These are phyloP conservation scores for Globisporangium camurandrum DNA, from an alignment of 352 stramenopile species.

Conservation along the genomic window DNA sequence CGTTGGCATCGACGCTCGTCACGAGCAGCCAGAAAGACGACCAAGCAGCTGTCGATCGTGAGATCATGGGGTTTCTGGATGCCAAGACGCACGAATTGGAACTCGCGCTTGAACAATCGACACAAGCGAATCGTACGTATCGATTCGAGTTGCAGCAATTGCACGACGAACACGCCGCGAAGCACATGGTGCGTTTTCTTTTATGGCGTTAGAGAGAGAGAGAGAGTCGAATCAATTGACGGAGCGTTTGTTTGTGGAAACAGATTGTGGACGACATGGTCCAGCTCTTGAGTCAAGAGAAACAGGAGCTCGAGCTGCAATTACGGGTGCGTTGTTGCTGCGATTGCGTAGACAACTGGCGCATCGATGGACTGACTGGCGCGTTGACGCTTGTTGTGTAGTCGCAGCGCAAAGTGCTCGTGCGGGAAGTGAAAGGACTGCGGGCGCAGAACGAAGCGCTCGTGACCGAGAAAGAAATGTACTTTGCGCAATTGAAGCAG, in stretches of 20 bases:
- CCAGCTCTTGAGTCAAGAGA: slow-evolving; percentile 60
- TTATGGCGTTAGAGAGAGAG: neutral
- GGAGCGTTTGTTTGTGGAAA: neutral
- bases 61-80: slow-evolving; percentile 82
- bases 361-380: neutral
- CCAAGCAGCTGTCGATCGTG: slow-evolving; percentile 55
- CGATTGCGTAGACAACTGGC: neutral
- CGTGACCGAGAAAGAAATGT: slow-evolving; percentile 51
- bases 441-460: slow-evolving; percentile 64
- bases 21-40: slow-evolving; percentile 51
- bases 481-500: slow-evolving; percentile 70
- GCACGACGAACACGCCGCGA: slow-evolving; percentile 45
- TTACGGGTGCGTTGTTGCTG: slow-evolving; percentile 24
- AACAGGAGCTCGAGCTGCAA: slow-evolving; percentile 64
- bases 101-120: slow-evolving; percentile 37
- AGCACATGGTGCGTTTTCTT: slow-evolving; percentile 35
- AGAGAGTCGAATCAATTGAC: neutral
- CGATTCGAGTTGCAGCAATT: slow-evolving; percentile 34
- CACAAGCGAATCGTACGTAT: slow-evolving; percentile 47
- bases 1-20: slow-evolving; percentile 45
- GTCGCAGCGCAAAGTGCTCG: slow-evolving; percentile 73
- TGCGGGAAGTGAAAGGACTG: slow-evolving; percentile 72
- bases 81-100: slow-evolving; percentile 75
- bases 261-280: slow-evolving; percentile 84
- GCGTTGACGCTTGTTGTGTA: slow-evolving; percentile 6